Base-by-base conservation (phyloP, 768 basidiomycete genomes). In the Dentipellis fragilis region DNA sequence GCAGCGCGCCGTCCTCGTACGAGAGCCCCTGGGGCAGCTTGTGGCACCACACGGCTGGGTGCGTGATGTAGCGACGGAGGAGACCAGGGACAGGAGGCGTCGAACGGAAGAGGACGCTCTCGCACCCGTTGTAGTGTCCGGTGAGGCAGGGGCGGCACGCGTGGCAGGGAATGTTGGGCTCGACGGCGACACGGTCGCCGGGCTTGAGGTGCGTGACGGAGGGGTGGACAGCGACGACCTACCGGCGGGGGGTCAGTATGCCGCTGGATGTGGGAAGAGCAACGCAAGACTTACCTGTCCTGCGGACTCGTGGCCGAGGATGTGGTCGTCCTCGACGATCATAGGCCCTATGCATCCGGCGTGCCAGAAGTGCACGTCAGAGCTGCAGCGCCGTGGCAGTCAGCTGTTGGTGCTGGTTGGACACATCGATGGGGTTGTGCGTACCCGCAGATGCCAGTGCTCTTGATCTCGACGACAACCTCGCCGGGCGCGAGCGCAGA, bases 301-400 rank as follows among this genome's bases (percentile, higher is more conserved):
- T 36, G 84, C 84, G 54, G 83, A 84, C 66, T 85, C 84, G 57
- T 85, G 84, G 34, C 84, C 84, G 46, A 60, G 61, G 51, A 62
- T 54, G 34, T 62, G 59, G 35, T 85, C 83, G 57, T 84, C 83
- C 12, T 78, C 80, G 29, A 85, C 83, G 21, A 85, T 71, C 84
- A 85, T 85, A 0, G 81, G 81, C 9, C 84, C 84, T 52, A 85
- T 75, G 40, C 80, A 71, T 6, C 84, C 84, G 65, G 85, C 81
- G 59, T 83, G 75, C 84, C 84, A 86, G 66, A 85, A 85, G 64
- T 86, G 84, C 60, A 86, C 80, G 57, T 85, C 84, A 49, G 81
- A 84, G 74, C 84, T 85, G 55, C 55, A 35, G 21, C 54, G 40
- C 10, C n/a, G 34, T 10, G 34, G 48, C 2, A 9, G 38, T 52